Conservation (phyloP, 345 rosid genomes). For the Ailanthus altissimus region DNA sequence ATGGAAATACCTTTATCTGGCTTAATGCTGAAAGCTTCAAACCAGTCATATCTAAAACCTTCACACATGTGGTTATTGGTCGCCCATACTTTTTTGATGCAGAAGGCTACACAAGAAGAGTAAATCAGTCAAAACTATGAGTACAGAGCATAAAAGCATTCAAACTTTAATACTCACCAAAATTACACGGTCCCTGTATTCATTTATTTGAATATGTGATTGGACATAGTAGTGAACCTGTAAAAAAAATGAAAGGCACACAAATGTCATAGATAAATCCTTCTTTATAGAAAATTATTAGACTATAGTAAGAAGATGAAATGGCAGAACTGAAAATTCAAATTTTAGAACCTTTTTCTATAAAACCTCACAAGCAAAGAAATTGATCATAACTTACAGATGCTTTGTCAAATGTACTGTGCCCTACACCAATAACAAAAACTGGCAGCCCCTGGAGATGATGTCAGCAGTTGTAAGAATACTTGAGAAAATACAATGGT, state of each 20-base stretch:
- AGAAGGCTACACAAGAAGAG: slow-evolving; percentile 62
- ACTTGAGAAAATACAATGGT: neutral
- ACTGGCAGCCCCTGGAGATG: slow-evolving; percentile 82
- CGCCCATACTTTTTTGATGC: slow-evolving; percentile 70
- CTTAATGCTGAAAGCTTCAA: slow-evolving; percentile 78
- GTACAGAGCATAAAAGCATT: slow-evolving; percentile 1
- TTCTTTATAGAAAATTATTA: neutral
- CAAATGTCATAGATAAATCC: slow-evolving; percentile 9
- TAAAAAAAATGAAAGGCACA: slow-evolving; percentile 23
- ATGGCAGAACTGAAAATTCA: neutral
- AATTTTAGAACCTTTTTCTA: neutral
- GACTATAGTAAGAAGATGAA: slow-evolving; percentile 8
- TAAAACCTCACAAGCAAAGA: neutral
- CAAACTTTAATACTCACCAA: slow-evolving; percentile 56
- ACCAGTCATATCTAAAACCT: slow-evolving; percentile 95
- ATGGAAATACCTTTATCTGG: slow-evolving; percentile 70
- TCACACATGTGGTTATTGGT: slow-evolving; percentile 83
- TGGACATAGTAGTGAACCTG: slow-evolving; percentile 92
- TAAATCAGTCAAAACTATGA: slow-evolving; percentile 20
- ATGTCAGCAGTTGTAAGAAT: slow-evolving; percentile 20
- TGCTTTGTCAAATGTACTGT: slow-evolving; percentile 88
- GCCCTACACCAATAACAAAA: slow-evolving; percentile 78
- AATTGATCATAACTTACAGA: slow-evolving; percentile 57
- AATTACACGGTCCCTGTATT: slow-evolving; percentile 79
- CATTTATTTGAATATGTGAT: slow-evolving; percentile 95